Conservation (phyloP, 2,329 filamentous ascomycete species). For the Neonectria magnoliae region DNA sequence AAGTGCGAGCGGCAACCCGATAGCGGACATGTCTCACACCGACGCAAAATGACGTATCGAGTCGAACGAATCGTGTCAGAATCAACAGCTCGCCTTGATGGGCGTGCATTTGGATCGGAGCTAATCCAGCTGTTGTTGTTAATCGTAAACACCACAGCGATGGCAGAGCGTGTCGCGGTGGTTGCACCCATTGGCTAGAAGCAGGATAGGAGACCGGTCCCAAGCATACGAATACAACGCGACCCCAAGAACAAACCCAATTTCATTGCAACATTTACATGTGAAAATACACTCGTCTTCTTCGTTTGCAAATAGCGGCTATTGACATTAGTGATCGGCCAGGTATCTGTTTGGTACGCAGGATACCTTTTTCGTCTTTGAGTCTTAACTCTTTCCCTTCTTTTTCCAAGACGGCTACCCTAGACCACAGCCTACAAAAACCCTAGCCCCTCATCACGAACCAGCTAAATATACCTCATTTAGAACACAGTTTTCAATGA, state of each 20-base stretch:
- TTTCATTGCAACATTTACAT: not conserved
- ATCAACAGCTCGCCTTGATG: constrained; percentile 12
- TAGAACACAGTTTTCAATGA: not conserved
- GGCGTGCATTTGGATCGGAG: constrained; percentile 1
- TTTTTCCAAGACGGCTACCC: not conserved
- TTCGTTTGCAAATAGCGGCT: not conserved
- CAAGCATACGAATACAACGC: not conserved
- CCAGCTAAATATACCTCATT: constrained; percentile 20
- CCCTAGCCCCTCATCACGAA: not conserved
- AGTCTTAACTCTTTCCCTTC: not conserved
- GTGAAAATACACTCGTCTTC: not conserved
- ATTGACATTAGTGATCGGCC: not conserved
- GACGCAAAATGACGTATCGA: constrained; percentile 3
- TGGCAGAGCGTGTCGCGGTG: not conserved
- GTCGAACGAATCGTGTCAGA: not conserved
- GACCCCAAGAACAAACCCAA: not conserved
- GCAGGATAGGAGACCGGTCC: not conserved
- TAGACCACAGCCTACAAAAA: not conserved
- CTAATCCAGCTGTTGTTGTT: not conserved
- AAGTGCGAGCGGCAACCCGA: not conserved
- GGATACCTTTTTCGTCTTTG: not conserved
- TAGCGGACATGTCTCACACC: not conserved
- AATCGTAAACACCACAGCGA: constrained; percentile 8
- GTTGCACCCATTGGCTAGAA: not conserved
- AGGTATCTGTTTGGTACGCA: too few relatives aligned